Percentiles rank a stretch among this genome's conserved stretches.
Evolutionary conservation across 2,329 filamentous ascomycete species (phyloP).

Genomic region (Thermomyces lanuginosus): DNA sequence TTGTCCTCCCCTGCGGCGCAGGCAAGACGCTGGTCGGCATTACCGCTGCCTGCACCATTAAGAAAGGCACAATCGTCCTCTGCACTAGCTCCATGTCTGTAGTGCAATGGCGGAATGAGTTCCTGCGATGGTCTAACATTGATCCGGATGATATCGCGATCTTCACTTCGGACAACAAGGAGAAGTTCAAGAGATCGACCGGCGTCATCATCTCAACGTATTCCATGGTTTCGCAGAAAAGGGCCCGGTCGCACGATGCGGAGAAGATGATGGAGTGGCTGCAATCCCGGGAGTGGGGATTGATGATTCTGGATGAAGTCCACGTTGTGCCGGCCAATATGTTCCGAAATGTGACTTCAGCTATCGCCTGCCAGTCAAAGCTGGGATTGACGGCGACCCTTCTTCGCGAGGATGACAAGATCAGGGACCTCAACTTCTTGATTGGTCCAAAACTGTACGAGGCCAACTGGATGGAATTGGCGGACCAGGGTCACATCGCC

Average conservation of each 20-base stretch:
- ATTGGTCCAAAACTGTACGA: conserved; percentile 97
- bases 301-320: conserved; percentile 94
- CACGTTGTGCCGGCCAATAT: conserved; percentile 95
- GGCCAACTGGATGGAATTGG: conserved; percentile 98
- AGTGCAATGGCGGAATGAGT: conserved; percentile 90
- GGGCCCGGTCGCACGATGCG: conserved; percentile 76
- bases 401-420: conserved; percentile 94
- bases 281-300: conserved; percentile 76
- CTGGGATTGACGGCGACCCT: conserved; percentile 86
- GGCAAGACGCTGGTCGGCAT: conserved; percentile 98
- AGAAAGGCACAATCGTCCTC: conserved; percentile 87
- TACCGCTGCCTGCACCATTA: conserved; percentile 92
- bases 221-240: conserved; percentile 91
- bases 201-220: conserved; percentile 97
- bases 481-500: conserved; percentile 90
- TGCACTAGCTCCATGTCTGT: conserved; percentile 98
- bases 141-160: conserved; percentile 83
- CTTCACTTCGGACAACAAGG: conserved; percentile 89
- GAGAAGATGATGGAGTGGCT: conserved; percentile 97
- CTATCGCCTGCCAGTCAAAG: conserved; percentile 89
- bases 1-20: conserved; percentile 88
- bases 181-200: conserved; percentile 68
- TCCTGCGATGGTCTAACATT: conserved; percentile 98
- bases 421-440: conserved; percentile 88
- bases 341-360: conserved; percentile 83